These are phyloP conservation scores for Populus simonii DNA, from an alignment of 345 rosid genomes.

Conservation along the genomic window DNA sequence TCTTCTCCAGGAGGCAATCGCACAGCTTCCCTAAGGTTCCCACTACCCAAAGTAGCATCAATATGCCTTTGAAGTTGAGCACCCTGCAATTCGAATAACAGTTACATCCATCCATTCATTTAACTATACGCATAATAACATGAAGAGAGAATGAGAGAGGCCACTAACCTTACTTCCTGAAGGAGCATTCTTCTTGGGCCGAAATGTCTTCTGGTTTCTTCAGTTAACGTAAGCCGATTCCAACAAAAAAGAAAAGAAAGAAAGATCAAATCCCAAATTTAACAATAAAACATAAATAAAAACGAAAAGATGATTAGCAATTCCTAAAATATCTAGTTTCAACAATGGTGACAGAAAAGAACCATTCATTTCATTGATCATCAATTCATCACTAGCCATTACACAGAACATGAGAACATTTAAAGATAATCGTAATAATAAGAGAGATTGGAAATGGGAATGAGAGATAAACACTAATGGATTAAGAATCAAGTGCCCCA, in stretches of 20 bases:
- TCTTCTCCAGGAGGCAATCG: slow-evolving; percentile 73
- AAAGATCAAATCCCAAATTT: neutral
- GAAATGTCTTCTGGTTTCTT: slow-evolving; percentile 71
- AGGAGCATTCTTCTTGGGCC: slow-evolving; percentile 68
- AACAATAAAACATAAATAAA: neutral
- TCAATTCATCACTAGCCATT: neutral
- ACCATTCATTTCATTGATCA: too few relatives aligned
- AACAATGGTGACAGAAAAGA: too few relatives aligned
- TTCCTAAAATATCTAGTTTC: too few relatives aligned
- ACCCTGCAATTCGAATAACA: slow-evolving; percentile 34
- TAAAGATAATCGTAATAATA: neutral
- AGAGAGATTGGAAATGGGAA: neutral
- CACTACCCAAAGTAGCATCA: slow-evolving; percentile 70
- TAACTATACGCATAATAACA: neutral
- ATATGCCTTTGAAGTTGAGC: slow-evolving; percentile 65
- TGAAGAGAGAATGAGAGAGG: neutral
- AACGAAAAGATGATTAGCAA: too few relatives aligned
- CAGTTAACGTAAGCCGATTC: neutral
- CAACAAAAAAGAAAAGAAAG: neutral
- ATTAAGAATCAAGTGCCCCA: too few relatives aligned
- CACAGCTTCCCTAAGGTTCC: slow-evolving; percentile 70
- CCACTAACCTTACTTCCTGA: slow-evolving; percentile 59
- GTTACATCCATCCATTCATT: neutral
- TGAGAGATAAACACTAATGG: neutral
- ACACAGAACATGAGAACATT: neutral